Conservation (phyloP, 352 stramenopile species). For the Phytopythium kandeliae region DNA sequence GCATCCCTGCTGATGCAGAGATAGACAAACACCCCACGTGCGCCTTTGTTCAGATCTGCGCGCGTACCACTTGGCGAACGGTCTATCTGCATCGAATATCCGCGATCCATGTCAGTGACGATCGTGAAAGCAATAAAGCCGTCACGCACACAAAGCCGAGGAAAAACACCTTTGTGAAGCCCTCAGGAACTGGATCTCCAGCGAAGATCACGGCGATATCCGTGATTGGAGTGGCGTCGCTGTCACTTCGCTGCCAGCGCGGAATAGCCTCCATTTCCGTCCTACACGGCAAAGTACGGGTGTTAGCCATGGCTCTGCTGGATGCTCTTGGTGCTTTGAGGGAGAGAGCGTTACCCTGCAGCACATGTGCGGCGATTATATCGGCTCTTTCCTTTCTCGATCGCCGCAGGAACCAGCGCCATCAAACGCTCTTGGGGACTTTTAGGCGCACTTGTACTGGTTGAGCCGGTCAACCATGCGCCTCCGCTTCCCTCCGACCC, state of each 20-base stretch:
- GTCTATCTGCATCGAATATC: constrained; percentile 65
- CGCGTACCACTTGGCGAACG: constrained; percentile 64
- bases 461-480: constrained; percentile 1
- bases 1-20: constrained; percentile 58
- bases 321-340: too few species aligned
- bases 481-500: constrained; percentile 1
- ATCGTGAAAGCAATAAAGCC: too few species aligned
- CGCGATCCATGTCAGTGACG: too few species aligned
- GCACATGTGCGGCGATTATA: constrained; percentile 27
- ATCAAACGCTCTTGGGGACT: constrained; percentile 53
- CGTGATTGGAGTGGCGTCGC: constrained; percentile 46
- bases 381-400: constrained; percentile 46
- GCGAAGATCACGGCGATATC: constrained; percentile 78
- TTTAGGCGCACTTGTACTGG: constrained; percentile 23
- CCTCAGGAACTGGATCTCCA: constrained; percentile 58
- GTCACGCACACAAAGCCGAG: too few species aligned
- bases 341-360: constrained; percentile 31
- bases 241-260: constrained; percentile 46
- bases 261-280: constrained; percentile 5
- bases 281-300: constrained; percentile 1
- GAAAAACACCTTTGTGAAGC: constrained; percentile 74
- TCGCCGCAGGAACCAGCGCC: constrained; percentile 27
- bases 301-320: too few species aligned
- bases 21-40: constrained; percentile 73
- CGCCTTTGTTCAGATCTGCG: constrained; percentile 77